phyloP scores from a whole-genome alignment of 495 filamentous ascomycete genomes.

The Xylaria bambusicola region DNA sequence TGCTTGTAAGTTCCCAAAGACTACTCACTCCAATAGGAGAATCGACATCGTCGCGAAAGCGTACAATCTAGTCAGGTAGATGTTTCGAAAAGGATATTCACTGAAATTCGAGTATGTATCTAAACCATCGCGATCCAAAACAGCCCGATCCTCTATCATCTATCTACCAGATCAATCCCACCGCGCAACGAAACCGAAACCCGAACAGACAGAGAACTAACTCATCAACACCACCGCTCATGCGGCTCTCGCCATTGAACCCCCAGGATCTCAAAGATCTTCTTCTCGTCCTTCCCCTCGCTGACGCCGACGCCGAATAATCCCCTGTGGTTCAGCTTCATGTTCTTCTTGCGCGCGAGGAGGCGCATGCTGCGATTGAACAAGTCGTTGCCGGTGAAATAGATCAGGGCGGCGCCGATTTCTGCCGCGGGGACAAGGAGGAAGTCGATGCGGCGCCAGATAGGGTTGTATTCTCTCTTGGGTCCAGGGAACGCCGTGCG shows the following conservation, averaged over 20 bases:
- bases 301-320: constrained; percentile 75
- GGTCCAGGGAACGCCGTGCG: constrained; percentile 24
- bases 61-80: too few relatives aligned
- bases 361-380: constrained; percentile 91
- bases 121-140: too few relatives aligned
- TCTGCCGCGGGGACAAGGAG: constrained; percentile 80
- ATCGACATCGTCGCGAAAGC: too few relatives aligned
- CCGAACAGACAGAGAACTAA: background rate
- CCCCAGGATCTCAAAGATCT: constrained; percentile 82
- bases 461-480: constrained; percentile 25
- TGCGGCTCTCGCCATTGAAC: constrained; percentile 86
- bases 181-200: too few relatives aligned
- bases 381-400: constrained; percentile 96
- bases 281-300: constrained; percentile 75
- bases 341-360: constrained; percentile 78
- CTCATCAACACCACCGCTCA: constrained; percentile 71
- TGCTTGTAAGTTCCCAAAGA: too few relatives aligned
- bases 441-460: constrained; percentile 86
- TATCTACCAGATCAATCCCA: too few relatives aligned
- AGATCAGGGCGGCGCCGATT: constrained; percentile 86
- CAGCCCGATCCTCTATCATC: too few relatives aligned
- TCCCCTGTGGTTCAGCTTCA: constrained; percentile 84
- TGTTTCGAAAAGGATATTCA: too few relatives aligned
- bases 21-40: too few relatives aligned
- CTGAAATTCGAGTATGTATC: too few relatives aligned